Evolutionary conservation across 2,329 filamentous ascomycete genomes (phyloP).

Genomic region (Sclerotinia nivalis): DNA sequence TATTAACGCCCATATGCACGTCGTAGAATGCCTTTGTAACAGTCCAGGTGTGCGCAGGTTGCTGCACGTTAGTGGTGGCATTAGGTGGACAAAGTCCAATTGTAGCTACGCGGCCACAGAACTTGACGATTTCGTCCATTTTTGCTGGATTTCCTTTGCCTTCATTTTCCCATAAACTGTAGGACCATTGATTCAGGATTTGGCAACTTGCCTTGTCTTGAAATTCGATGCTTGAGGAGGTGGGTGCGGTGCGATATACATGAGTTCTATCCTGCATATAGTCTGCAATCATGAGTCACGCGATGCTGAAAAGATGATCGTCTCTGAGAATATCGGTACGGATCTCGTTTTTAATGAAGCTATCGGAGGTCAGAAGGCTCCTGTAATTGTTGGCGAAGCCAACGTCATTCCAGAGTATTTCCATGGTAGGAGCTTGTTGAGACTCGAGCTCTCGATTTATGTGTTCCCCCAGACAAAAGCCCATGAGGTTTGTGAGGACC

Average conservation of each 20-base stretch:
- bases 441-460: neutral
- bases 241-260: neutral
- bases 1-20: neutral
- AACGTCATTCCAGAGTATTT: neutral
- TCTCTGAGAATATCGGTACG: neutral
- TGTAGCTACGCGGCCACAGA: neutral
- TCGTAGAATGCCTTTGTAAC: conserved; percentile 4
- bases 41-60: neutral
- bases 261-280: neutral
- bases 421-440: neutral
- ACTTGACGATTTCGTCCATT: conserved; percentile 1
- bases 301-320: conserved; percentile 1
- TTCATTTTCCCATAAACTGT: neutral
- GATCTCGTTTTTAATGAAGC: neutral
- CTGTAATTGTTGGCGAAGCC: neutral
- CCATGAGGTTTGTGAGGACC: neutral
- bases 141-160: neutral
- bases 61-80: neutral
- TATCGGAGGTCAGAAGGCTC: neutral
- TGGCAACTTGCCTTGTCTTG: neutral
- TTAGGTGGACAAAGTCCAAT: conserved; percentile 10
- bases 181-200: neutral
- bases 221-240: neutral
- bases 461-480: conserved; percentile 5
- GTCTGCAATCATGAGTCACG: conserved; percentile 4